These are phyloP conservation scores for Monosporascus sp. DNA, from an alignment of 2,329 filamentous ascomycete species.

Conservation along the genomic window DNA sequence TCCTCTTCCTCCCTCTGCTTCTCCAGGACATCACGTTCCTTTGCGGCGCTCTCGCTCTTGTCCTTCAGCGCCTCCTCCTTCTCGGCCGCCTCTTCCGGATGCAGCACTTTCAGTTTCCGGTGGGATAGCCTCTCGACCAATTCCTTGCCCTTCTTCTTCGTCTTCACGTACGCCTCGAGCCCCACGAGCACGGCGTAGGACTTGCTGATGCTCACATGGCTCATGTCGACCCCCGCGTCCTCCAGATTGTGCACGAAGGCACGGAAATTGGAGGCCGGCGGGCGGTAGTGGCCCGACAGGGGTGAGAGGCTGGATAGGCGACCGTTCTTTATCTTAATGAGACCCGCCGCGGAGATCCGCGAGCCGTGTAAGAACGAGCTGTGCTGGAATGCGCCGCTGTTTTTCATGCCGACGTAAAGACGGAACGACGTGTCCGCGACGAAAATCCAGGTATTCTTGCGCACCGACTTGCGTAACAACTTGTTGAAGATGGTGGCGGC, in stretches of 20 bases:
- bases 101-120: conserved; percentile 53
- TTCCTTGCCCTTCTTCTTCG: conserved; percentile 59
- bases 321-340: conserved; percentile 81
- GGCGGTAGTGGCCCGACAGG: conserved; percentile 76
- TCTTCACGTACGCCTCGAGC: conserved; percentile 72
- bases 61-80: conserved; percentile 56
- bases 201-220: conserved; percentile 70
- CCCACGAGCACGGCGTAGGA: conserved; percentile 79
- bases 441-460: conserved; percentile 91
- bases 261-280: conserved; percentile 76
- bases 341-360: conserved; percentile 74
- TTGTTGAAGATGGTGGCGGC: conserved; percentile 73
- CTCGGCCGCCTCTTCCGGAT: conserved; percentile 53
- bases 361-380: conserved; percentile 82
- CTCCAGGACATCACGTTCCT: conserved; percentile 40
- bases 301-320: conserved; percentile 68
- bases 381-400: conserved; percentile 83
- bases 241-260: conserved; percentile 72
- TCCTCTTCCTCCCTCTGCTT: conserved; percentile 29
- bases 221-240: conserved; percentile 72
- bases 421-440: conserved; percentile 81
- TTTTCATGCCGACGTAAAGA: conserved; percentile 86
- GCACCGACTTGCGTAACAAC: conserved; percentile 70
- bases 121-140: conserved; percentile 44
- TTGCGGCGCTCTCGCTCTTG: conserved; percentile 53